Conservation (phyloP, 1,284 basidiomycete genomes). For the Ustilago hordei region DNA sequence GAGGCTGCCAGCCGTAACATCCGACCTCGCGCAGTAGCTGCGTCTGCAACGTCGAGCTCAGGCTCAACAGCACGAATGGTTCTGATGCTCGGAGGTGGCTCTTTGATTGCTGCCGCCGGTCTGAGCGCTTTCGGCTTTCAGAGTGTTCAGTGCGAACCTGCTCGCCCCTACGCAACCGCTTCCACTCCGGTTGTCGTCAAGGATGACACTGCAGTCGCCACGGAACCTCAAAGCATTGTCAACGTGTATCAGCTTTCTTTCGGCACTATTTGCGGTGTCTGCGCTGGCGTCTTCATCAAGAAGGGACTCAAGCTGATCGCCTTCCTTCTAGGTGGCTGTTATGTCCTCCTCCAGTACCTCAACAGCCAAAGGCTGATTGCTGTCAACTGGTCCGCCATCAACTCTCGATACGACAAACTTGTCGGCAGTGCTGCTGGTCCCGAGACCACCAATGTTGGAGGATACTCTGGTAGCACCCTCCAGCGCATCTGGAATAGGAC, state of each 20-base stretch:
- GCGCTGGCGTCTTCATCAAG: constrained; percentile 91
- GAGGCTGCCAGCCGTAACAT: background rate
- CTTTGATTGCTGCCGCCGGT: constrained; percentile 31
- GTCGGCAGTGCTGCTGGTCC: constrained; percentile 77
- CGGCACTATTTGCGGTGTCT: constrained; percentile 84
- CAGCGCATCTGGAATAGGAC: constrained; percentile 78
- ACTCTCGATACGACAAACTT: constrained; percentile 76
- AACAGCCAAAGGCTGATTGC: constrained; percentile 73
- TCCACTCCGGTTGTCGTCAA: constrained; percentile 14
- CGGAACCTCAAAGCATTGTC: constrained; percentile 76
- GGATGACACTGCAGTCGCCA: constrained; percentile 23
- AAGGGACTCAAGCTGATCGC: constrained; percentile 88
- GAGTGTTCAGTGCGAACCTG: constrained; percentile 30
- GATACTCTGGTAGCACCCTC: constrained; percentile 71
- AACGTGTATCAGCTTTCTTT: constrained; percentile 86
- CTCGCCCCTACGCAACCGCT: constrained; percentile 33
- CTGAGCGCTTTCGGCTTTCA: constrained; percentile 20
- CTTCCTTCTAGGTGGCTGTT: constrained; percentile 78
- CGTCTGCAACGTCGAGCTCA: constrained; percentile 17
- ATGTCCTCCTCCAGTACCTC: constrained; percentile 66
- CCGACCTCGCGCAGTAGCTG: constrained; percentile 20
- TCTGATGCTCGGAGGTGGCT: constrained; percentile 37
- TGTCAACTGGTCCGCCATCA: constrained; percentile 81
- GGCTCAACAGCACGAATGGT: constrained; percentile 23
- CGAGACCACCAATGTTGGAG: constrained; percentile 71